These are phyloP conservation scores for Tricholoma saponaceum DNA, from an alignment of 768 basidiomycete genomes.

Conservation along the genomic window DNA sequence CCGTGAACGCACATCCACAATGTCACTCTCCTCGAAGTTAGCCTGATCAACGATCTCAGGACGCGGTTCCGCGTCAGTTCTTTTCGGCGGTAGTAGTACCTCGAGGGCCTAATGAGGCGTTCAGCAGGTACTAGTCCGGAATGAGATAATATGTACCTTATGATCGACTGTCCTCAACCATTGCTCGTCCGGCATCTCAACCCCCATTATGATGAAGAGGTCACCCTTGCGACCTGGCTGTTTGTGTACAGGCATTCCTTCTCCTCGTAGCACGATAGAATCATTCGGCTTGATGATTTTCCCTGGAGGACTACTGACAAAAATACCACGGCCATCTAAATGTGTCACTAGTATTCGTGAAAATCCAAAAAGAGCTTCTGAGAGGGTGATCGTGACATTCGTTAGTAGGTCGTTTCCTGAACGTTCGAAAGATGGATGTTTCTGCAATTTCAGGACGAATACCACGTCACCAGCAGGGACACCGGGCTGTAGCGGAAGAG, in stretches of 20 bases:
- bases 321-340: slow-evolving; percentile 89
- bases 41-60: slow-evolving; percentile 70
- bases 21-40: slow-evolving; percentile 70
- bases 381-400: slow-evolving; percentile 80
- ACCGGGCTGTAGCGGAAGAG: slow-evolving; percentile 54
- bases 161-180: slow-evolving; percentile 71
- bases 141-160: slow-evolving; percentile 34
- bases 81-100: slow-evolving; percentile 72
- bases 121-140: neutral
- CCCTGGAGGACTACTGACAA: slow-evolving; percentile 67
- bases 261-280: slow-evolving; percentile 70
- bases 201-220: slow-evolving; percentile 73
- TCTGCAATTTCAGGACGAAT: slow-evolving; percentile 65
- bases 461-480: slow-evolving; percentile 88
- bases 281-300: slow-evolving; percentile 75
- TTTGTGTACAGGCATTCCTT: slow-evolving; percentile 87
- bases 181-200: slow-evolving; percentile 82
- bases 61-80: slow-evolving; percentile 64
- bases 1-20: slow-evolving; percentile 80
- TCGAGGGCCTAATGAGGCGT: slow-evolving; percentile 48
- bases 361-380: slow-evolving; percentile 95
- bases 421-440: slow-evolving; percentile 81
- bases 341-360: slow-evolving; percentile 87
- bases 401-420: slow-evolving; percentile 79
- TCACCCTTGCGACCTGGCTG: slow-evolving; percentile 68